Evolutionary conservation across 1,139 yeast genomes (phyloP).

Genomic region (Yamadazyma aaseri): DNA sequence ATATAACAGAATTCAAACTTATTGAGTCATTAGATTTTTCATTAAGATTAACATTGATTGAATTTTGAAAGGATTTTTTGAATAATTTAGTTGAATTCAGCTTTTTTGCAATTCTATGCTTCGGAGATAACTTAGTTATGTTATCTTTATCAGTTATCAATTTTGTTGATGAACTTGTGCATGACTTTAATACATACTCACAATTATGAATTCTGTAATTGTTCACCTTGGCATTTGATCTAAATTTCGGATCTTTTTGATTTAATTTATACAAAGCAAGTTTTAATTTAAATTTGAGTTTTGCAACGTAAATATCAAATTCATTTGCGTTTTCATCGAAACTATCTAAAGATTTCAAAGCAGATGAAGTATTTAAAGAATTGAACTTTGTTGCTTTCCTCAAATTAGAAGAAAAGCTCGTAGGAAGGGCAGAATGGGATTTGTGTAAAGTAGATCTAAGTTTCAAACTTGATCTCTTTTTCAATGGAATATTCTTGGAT

Average conservation of each 20-base stretch:
- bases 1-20: slow-evolving; percentile 16
- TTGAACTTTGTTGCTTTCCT: background rate
- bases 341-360: background rate
- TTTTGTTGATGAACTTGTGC: slow-evolving; percentile 17
- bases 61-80: slow-evolving; percentile 11
- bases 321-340: slow-evolving; percentile 1
- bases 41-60: slow-evolving; percentile 15
- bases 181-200: slow-evolving; percentile 12
- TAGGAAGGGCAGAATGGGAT: background rate
- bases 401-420: slow-evolving; percentile 4
- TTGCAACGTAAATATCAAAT: slow-evolving; percentile 43
- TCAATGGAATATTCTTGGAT: slow-evolving; percentile 5
- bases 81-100: slow-evolving; percentile 2
- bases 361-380: no score
- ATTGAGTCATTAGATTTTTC: slow-evolving; percentile 10
- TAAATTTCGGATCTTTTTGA: slow-evolving; percentile 15
- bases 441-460: background rate
- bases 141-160: slow-evolving; percentile 6
- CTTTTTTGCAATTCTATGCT: slow-evolving; percentile 1
- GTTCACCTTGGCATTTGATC: slow-evolving; percentile 3
- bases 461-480: slow-evolving; percentile 4
- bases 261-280: slow-evolving; percentile 76
- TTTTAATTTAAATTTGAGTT: slow-evolving; percentile 67
- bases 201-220: slow-evolving; percentile 5
- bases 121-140: background rate